Evolutionary conservation across 1,284 basidiomycete species (phyloP), one percentile per base, ranked within the genome.

Genomic region (Melanopsichium pennsylvanicum): DNA sequence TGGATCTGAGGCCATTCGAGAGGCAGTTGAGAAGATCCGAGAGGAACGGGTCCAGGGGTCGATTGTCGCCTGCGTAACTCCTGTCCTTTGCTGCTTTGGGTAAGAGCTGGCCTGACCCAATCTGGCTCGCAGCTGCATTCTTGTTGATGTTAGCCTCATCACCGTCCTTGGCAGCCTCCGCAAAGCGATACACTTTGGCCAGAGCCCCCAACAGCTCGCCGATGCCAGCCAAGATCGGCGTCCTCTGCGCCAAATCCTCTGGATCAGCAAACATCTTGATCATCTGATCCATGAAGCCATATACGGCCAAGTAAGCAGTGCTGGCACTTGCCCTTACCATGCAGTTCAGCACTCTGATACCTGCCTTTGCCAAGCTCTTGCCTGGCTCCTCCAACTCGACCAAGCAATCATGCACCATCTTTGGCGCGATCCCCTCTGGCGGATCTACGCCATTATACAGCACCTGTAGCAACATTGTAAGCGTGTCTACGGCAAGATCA

Each of bases 201-300:
- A 79, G 31, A 1, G 66, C 39, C 27, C 69, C 61, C n/a, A 79
- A 60, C 13, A 80, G 36, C 37, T 72, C 62, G 5, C 70, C 72
- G 16, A 79, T 52, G 8, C 73, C 74, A 3, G 60, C 58, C 12
- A 96, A 84, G 27, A 90, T 86, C 0, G 90, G 85, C 2, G 88
- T 86, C 6, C 92, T 88, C 61, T 89, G 89, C 1, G 88, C 84
- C 1, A 87, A 84, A 64, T 97, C 89, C 40, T 88, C 87, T 0
- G 92, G 90, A 68, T 88, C 85, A 57, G 88, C 85, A 83, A 90
- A 96, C 39, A 92, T 84, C 40, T 84, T 85, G 18, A 68, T 69
- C 49, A 71, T 55, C 49, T 62, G 63, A 29, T 78, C 72, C 60
- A 78, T 63, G 21, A 60, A 54, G 11, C 49, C 57, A 55, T 60